phyloP scores from a whole-genome alignment of 2,329 filamentous ascomycete genomes.

The Ophiostoma fasciatum region DNA sequence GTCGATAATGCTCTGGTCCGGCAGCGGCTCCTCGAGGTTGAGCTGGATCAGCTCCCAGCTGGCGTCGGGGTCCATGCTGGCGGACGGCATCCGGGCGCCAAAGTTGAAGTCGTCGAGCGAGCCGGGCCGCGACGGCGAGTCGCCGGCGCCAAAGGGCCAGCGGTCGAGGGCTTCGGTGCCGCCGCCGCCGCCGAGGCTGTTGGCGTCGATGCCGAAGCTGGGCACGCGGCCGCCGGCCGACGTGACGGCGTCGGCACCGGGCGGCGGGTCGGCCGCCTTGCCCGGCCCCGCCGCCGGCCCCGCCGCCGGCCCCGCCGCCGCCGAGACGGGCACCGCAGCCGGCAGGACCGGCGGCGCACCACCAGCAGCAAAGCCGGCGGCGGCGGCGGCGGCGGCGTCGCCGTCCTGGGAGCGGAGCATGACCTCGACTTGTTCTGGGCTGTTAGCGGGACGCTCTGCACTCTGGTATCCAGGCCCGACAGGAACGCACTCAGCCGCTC shows the following conservation, averaged over 20 bases:
- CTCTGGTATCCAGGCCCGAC: too few relatives aligned
- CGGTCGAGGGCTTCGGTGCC: conserved; percentile 36
- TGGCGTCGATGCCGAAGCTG: conserved; percentile 28
- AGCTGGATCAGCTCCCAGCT: conserved; percentile 65
- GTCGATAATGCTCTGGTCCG: conserved; percentile 52
- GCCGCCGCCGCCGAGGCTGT: conserved; percentile 30
- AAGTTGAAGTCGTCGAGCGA: conserved; percentile 45
- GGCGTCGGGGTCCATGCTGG: conserved; percentile 35
- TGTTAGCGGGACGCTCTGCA: too few relatives aligned
- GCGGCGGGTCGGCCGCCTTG: not conserved
- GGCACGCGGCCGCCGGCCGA: conserved; percentile 14
- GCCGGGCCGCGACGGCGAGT: conserved; percentile 32
- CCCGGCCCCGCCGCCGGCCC: too few relatives aligned
- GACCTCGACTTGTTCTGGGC: conserved; percentile 77
- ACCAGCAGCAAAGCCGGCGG: too few relatives aligned
- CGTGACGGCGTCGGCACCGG: too few relatives aligned
- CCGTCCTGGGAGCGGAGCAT: conserved; percentile 65
- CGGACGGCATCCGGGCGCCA: conserved; percentile 27
- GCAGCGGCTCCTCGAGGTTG: conserved; percentile 43
- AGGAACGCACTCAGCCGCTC: conserved; percentile 66
- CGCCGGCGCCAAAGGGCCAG: conserved; percentile 41
- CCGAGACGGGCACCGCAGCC: too few relatives aligned
- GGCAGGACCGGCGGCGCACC: too few relatives aligned
- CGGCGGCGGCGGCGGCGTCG: not conserved
- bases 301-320: not conserved